Evolutionary conservation across 2,329 filamentous ascomycete species (phyloP).

Genomic region (Diplodia corticola): DNA sequence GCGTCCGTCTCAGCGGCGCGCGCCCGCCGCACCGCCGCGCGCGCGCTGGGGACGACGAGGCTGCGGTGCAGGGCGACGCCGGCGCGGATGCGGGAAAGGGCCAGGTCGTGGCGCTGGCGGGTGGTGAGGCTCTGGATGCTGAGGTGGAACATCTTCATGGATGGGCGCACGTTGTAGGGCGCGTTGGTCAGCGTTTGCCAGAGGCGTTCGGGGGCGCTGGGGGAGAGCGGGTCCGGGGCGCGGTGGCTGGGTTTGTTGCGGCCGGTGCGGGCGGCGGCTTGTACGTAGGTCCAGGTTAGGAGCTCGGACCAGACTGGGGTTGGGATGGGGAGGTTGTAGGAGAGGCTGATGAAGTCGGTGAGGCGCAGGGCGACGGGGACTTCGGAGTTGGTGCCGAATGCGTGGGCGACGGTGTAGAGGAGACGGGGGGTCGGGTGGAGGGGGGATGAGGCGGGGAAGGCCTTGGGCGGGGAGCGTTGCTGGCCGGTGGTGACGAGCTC

Average conservation of each 20-base stretch:
- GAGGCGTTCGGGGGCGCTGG: slow-evolving; percentile 52
- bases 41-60: neutral
- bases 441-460: slow-evolving; percentile 52
- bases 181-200: slow-evolving; percentile 61
- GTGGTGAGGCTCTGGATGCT: slow-evolving; percentile 28
- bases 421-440: slow-evolving; percentile 60
- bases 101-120: neutral
- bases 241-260: slow-evolving; percentile 35
- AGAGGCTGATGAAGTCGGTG: slow-evolving; percentile 62
- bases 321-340: slow-evolving; percentile 61
- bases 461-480: slow-evolving; percentile 37
- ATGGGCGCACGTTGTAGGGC: slow-evolving; percentile 60
- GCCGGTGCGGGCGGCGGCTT: slow-evolving; percentile 43
- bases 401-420: slow-evolving; percentile 66
- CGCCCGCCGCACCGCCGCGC: neutral
- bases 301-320: slow-evolving; percentile 64
- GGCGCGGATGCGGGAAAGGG: neutral
- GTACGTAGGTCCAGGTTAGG: slow-evolving; percentile 66
- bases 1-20: neutral
- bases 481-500: slow-evolving; percentile 35
- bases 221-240: slow-evolving; percentile 39
- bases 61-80: neutral
- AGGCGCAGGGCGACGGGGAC: slow-evolving; percentile 60
- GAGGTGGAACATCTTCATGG: slow-evolving; percentile 56
- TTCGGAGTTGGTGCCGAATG: slow-evolving; percentile 66